Base-by-base conservation (phyloP, 225 moss, liverwort and hornwort genomes). In the Physcomitrium patens region DNA sequence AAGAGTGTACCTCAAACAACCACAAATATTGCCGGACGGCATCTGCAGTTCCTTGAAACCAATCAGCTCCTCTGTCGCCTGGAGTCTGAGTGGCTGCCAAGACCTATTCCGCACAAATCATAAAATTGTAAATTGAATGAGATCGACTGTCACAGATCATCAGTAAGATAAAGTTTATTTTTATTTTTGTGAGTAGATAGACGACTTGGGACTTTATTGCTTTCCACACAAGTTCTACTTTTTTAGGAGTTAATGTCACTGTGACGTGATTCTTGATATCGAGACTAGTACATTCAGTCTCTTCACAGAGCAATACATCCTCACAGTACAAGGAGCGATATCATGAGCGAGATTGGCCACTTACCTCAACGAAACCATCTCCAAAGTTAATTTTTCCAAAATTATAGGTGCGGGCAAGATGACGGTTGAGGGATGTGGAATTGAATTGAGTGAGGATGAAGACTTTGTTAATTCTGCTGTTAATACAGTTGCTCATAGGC, bases 31-130 rank as follows among this genome's bases (percentile, higher is more conserved):
- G 95, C 41, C 95, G 82, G 37, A 96, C 95, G 10, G 93, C 95
- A 82, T 96, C 95, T 1, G 93, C 95, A 18, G 93, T 96, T 64
- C 95, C 95, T 84, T 86, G 90, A 70, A 96, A 96, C 94, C 92
- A 94, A 57, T 94, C 88, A 80, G 82, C 86, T 23, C 94, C 92
- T 61, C 77, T 72, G 24, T 24, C 24, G 24, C 24, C 24, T 12
- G 80, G 88, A 10, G 89, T 94, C 61, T 94, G 94, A 49, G 90
- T 90, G 17, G 94, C 91, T 61, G 94, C 94, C 86, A 94, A 79
- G 18, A 94, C 91, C 94, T 94, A 83, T 77, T 41, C 23, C 50
- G 1, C 67, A 67, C 41, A 62, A n/a, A 41, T 48, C 48, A 14
- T n/a, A 42, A 1, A n/a, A 42, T 12, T 52, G 16, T 15, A 2